phyloP scores from a whole-genome alignment of 2,329 filamentous ascomycete species.

The Nigrospora sphaerica region DNA sequence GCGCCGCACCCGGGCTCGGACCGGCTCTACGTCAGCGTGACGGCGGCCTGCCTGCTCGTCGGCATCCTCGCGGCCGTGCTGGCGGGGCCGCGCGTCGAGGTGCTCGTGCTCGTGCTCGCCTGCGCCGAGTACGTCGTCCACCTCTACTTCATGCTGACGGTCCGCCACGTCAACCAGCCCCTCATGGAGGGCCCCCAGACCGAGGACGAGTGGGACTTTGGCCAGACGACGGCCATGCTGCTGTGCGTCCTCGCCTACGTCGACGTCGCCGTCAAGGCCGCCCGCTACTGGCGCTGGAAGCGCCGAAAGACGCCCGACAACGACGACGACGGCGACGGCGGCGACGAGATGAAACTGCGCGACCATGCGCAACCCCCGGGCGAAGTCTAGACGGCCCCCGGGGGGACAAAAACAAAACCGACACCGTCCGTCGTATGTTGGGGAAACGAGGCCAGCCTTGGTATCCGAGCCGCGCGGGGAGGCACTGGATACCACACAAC shows the following conservation, averaged over 20 bases:
- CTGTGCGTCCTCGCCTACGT: conserved; percentile 8
- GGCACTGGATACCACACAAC: too few species aligned
- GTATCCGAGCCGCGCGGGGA: too few species aligned
- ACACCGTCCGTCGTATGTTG: too few species aligned
- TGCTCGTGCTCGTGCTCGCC: conserved; percentile 15
- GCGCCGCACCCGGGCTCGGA: conserved; percentile 16
- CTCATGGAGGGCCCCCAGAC: conserved; percentile 13
- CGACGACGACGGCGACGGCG: too few species aligned
- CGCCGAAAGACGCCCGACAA: too few species aligned
- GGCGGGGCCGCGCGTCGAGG: conserved; percentile 6
- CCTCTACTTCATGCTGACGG: conserved; percentile 22
- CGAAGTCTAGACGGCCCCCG: too few species aligned
- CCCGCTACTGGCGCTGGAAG: background rate
- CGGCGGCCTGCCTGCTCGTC: conserved; percentile 10
- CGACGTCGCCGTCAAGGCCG: background rate
- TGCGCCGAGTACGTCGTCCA: conserved; percentile 23
- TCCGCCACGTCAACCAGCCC: conserved; percentile 20
- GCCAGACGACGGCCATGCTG: conserved; percentile 21
- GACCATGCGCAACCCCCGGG: too few species aligned
- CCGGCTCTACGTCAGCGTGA: conserved; percentile 14
- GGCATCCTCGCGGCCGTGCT: conserved; percentile 13
- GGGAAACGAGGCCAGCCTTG: too few species aligned
- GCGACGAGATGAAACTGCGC: too few species aligned
- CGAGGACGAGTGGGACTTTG: conserved; percentile 24
- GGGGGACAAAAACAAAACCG: too few species aligned